A percentile compares a stretch with the other conserved stretches of the same genome.
phyloP scores from a whole-genome alignment of 2,329 filamentous ascomycete species.

The Fusarium sarcochroum region DNA sequence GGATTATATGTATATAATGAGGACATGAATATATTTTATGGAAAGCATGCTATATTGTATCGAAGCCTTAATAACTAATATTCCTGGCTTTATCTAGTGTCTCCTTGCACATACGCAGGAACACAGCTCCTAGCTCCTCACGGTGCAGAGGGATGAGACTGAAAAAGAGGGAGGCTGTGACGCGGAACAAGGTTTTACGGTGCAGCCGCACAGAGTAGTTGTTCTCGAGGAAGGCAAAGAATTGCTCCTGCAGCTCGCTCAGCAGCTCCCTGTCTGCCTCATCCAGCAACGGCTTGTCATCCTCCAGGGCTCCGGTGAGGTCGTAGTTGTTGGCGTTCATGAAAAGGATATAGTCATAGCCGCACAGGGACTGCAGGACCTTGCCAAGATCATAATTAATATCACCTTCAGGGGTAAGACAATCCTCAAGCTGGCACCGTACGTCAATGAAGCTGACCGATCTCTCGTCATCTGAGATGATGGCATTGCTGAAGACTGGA shows the following conservation, averaged over 20 bases:
- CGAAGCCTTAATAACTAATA: not conserved
- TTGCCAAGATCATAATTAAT: constrained; percentile 4
- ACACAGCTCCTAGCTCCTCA: not conserved
- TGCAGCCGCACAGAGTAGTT: constrained; percentile 1
- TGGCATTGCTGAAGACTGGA: not conserved
- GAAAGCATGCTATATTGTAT: too few species aligned
- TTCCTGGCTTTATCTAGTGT: not conserved
- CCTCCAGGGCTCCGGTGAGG: not conserved
- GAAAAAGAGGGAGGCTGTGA: not conserved
- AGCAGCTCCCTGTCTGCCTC: not conserved
- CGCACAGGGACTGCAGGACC: not conserved
- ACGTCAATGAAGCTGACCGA: constrained; percentile 1
- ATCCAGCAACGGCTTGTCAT: not conserved
- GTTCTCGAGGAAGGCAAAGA: not conserved
- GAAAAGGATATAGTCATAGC: not conserved
- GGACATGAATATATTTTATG: too few species aligned
- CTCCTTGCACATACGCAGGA: not conserved
- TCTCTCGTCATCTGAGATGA: constrained; percentile 1
- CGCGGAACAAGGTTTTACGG: not conserved
- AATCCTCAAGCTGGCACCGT: not conserved
- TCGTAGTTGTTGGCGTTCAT: constrained; percentile 6
- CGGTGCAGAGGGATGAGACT: constrained; percentile 1
- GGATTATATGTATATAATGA: too few species aligned
- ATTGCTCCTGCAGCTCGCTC: not conserved
- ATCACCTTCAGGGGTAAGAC: not conserved